phyloP scores from a whole-genome alignment of 305 asterid genomes.

The Vinca major region DNA sequence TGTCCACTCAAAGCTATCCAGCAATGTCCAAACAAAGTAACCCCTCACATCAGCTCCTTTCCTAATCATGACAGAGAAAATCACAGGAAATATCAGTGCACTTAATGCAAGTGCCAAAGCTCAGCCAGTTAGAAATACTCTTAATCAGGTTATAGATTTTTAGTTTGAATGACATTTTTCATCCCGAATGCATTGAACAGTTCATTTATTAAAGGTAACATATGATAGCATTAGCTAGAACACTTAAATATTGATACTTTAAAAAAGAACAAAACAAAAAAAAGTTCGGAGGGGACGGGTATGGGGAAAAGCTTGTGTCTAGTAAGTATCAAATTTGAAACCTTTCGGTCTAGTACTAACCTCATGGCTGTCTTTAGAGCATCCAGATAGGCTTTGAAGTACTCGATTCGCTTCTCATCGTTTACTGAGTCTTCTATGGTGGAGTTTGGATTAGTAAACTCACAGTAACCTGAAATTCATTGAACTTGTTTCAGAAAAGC shows the following conservation, averaged over 20 bases:
- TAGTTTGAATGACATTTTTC: background rate
- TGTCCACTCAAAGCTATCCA: slow-evolving; percentile 55
- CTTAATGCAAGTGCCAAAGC: too few species aligned
- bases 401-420: slow-evolving; percentile 6
- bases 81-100: background rate
- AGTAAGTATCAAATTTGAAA: too few species aligned
- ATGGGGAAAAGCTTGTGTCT: too few species aligned
- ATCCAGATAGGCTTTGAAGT: background rate
- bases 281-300: too few species aligned
- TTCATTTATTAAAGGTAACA: background rate
- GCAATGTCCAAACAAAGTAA: slow-evolving; percentile 48
- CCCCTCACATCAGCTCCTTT: slow-evolving; percentile 49
- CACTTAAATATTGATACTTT: too few species aligned
- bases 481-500: background rate
- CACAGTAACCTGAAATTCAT: slow-evolving; percentile 4
- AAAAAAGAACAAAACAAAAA: too few species aligned
- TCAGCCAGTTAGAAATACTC: too few species aligned
- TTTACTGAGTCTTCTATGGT: background rate
- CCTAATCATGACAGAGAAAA: background rate
- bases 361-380: slow-evolving; percentile 1
- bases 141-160: too few species aligned
- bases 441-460: slow-evolving; percentile 1
- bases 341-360: background rate
- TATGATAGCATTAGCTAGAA: background rate
- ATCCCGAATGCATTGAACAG: too few species aligned